Percentiles rank a stretch among this genome's conserved stretches.
phyloP scores from a whole-genome alignment of 768 basidiomycete species.

The Hysterangium stoloniferum region DNA sequence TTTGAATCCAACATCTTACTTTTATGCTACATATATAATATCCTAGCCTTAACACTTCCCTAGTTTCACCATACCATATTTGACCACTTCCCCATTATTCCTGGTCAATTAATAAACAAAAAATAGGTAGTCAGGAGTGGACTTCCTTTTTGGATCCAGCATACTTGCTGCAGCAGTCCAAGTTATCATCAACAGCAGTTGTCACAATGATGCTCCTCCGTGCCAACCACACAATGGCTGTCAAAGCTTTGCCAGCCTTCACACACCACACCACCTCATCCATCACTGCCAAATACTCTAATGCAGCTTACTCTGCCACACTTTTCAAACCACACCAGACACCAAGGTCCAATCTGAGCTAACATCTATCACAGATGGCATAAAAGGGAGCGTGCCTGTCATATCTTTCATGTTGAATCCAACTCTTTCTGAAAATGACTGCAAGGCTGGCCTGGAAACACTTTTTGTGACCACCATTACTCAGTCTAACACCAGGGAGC shows the following conservation, averaged over 20 bases:
- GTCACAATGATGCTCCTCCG: slow-evolving; percentile 47
- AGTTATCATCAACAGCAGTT: neutral
- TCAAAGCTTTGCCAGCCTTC: slow-evolving; percentile 35
- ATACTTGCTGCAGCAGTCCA: neutral
- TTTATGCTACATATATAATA: too few relatives aligned
- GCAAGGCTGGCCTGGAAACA: slow-evolving; percentile 53
- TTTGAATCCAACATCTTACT: too few relatives aligned
- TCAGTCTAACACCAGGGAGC: too few relatives aligned
- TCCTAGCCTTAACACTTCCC: too few relatives aligned
- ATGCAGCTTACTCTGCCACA: slow-evolving; percentile 73
- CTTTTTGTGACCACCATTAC: slow-evolving; percentile 65
- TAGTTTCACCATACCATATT: too few relatives aligned
- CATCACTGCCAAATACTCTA: slow-evolving; percentile 79
- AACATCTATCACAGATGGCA: slow-evolving; percentile 54
- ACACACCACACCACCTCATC: slow-evolving; percentile 68
- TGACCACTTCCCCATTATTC: too few relatives aligned
- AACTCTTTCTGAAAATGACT: slow-evolving; percentile 77
- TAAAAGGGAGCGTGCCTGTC: slow-evolving; percentile 60
- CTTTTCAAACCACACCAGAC: slow-evolving; percentile 75
- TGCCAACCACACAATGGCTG: slow-evolving; percentile 42
- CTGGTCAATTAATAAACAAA: too few relatives aligned
- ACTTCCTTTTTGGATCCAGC: neutral
- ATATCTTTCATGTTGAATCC: slow-evolving; percentile 79
- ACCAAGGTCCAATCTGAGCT: slow-evolving; percentile 85
- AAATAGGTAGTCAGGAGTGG: too few relatives aligned